Evolutionary conservation across 306 rosid species (phyloP).

Genomic region (Cicer cuneatum): DNA sequence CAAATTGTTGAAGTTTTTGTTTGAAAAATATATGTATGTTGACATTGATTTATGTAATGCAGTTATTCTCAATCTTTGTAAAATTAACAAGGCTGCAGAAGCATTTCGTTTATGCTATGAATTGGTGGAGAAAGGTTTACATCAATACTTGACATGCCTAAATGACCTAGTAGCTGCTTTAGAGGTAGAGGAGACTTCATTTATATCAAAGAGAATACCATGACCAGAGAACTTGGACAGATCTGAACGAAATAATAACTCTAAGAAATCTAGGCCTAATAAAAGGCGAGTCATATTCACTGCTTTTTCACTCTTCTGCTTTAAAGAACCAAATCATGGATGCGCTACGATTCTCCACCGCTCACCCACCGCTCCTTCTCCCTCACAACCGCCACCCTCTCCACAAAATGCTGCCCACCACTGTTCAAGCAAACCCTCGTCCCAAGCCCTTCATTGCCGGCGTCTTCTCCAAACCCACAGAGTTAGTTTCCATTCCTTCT

Average conservation of each 20-base stretch:
- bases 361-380: conserved; percentile 42
- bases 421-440: conserved; percentile 4
- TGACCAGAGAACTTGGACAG: conserved; percentile 28
- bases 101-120: no score
- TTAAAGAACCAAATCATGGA: conserved; percentile 54
- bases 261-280: conserved; percentile 42
- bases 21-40: conserved; percentile 54
- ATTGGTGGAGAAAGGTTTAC: no score
- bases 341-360: conserved; percentile 51
- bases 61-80: conserved; percentile 45
- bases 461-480: conserved; percentile 55
- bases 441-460: conserved; percentile 49
- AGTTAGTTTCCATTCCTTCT: conserved; percentile 43
- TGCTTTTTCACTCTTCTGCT: conserved; percentile 5
- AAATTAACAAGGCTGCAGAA: no score
- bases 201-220: conserved; percentile 65
- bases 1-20: conserved; percentile 61
- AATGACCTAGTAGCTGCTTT: no score
- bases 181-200: conserved; percentile 58
- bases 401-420: not conserved
- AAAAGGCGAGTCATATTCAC: conserved; percentile 28
- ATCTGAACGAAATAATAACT: conserved; percentile 36
- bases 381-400: conserved; percentile 6
- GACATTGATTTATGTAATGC: conserved; percentile 51
- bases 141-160: no score